These are phyloP conservation scores for Sphaerulina vaccinii DNA, from an alignment of 2,329 filamentous ascomycete species.

Conservation along the genomic window DNA sequence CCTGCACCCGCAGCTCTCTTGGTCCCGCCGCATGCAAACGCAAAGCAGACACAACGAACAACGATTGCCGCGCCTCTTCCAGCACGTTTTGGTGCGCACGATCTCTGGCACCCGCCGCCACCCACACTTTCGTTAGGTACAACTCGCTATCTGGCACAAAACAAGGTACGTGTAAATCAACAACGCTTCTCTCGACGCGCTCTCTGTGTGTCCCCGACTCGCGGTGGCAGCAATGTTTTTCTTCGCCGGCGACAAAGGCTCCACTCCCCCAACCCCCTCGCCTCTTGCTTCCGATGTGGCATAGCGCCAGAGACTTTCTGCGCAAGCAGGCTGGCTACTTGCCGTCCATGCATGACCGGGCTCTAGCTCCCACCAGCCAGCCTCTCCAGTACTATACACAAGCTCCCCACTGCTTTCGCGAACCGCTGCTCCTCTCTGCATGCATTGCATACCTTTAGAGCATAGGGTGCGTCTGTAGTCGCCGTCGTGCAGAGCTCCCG, in stretches of 20 bases:
- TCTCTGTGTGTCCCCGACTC: neutral
- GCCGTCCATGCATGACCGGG: constrained; percentile 21
- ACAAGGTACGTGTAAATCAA: constrained; percentile 11
- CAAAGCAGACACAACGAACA: constrained; percentile 1
- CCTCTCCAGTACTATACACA: constrained; percentile 30
- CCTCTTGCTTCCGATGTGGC: constrained; percentile 21
- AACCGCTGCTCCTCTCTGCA: constrained; percentile 33
- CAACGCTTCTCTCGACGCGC: neutral
- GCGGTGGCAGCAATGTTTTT: constrained; percentile 2
- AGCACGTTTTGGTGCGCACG: constrained; percentile 3
- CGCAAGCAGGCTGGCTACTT: constrained; percentile 19
- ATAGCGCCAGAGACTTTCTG: constrained; percentile 15
- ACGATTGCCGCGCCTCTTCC: neutral
- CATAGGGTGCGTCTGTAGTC: constrained; percentile 37
- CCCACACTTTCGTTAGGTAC: neutral
- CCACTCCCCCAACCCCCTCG: constrained; percentile 24
- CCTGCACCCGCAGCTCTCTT: constrained; percentile 1
- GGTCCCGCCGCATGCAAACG: constrained; percentile 19
- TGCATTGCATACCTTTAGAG: constrained; percentile 39
- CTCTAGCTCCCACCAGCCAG: constrained; percentile 32
- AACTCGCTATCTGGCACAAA: neutral
- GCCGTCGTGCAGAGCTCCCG: constrained; percentile 34
- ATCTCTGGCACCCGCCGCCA: constrained; percentile 6
- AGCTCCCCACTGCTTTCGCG: constrained; percentile 32
- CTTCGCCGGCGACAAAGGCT: constrained; percentile 14